Base-by-base conservation (phyloP, 345 rosid genomes). In the Raphanus raphanistrum region DNA sequence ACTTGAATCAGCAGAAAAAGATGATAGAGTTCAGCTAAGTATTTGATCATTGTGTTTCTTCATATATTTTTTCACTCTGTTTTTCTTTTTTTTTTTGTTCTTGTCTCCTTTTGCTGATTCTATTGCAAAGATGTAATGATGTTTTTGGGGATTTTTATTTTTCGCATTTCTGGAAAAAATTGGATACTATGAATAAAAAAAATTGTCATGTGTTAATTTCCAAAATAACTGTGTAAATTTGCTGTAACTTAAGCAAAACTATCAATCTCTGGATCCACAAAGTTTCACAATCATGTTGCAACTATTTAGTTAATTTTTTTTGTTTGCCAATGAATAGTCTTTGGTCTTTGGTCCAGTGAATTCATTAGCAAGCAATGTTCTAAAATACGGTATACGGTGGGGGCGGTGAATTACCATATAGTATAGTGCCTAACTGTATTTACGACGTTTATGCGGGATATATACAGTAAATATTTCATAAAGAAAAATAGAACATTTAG, bases 1-100 rank as follows among this genome's bases (percentile, higher is more conserved):
- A 89, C 25, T 78, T 94, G 86, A 87, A 80, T 75, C 81, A 85
- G 72, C 94, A 94, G 70, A 86, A 77, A 69, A 65, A 70, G 16
- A 76, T 61, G 71, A 63, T 82, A 70, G 76, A 72, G 77, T 80
- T 48, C n/a, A 66, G 76, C 60, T 33, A 6, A 33, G 7, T 33
- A 7, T 33, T 33, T 33, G 36, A 65, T 38, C 45, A 55, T 6
- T 68, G 70, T 72, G 80, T 63, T 58, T 78, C 67, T 35, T 73
- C 58, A 4, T 66, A 33, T 75, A 57, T 68, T 12, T 41, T 2
- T 57, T 11, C 6, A 6, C 31, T 38, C 35, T 16, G 5, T 6
- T 26, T 62, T 50, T 11, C 15, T 27, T 57, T 4, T 3, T 28
- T 28, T 28, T 28, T 3, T 28, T 28, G 2, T 28, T 48, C 9